Conservation (phyloP, 2,329 filamentous ascomycete genomes). For the Apiospora marii region DNA sequence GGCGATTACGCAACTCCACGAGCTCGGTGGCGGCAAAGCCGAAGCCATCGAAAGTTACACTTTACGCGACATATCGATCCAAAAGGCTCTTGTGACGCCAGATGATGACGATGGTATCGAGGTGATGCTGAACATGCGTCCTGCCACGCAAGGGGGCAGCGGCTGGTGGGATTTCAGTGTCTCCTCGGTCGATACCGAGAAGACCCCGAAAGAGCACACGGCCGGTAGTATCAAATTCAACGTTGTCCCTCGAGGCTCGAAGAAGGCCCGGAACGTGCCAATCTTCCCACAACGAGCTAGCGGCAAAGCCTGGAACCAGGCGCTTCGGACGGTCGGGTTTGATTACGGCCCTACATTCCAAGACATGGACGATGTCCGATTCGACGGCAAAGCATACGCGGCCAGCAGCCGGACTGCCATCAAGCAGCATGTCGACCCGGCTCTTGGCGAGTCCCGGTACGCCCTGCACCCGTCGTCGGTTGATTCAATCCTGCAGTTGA, state of each 20-base stretch:
- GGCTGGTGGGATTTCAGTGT: conserved; percentile 29
- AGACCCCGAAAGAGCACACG: not conserved
- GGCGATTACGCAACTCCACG: conserved; percentile 39
- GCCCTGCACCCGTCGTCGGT: conserved; percentile 45
- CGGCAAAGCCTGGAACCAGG: conserved; percentile 33
- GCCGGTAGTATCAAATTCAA: not conserved
- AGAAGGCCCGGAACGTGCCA: conserved; percentile 16
- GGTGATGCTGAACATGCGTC: not conserved
- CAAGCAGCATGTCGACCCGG: conserved; percentile 26
- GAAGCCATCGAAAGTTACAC: too few relatives aligned
- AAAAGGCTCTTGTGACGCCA: conserved; percentile 36
- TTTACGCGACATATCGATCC: conserved; percentile 35
- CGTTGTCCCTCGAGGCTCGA: too few relatives aligned
- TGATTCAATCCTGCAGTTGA: conserved; percentile 38
- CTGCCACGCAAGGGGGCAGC: not conserved
- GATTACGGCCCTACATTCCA: conserved; percentile 33
- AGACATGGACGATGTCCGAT: conserved; percentile 27
- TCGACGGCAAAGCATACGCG: conserved; percentile 29
- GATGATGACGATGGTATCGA: conserved; percentile 23
- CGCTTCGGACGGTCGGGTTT: conserved; percentile 33
- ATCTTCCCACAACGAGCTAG: conserved; percentile 26
- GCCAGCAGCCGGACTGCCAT: conserved; percentile 26
- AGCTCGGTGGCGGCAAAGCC: not conserved
- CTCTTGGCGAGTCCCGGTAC: conserved; percentile 37
- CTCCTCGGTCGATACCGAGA: conserved; percentile 23